Conservation (phyloP, 1,139 yeast species). For the Scheffersomyces parashehatae region DNA sequence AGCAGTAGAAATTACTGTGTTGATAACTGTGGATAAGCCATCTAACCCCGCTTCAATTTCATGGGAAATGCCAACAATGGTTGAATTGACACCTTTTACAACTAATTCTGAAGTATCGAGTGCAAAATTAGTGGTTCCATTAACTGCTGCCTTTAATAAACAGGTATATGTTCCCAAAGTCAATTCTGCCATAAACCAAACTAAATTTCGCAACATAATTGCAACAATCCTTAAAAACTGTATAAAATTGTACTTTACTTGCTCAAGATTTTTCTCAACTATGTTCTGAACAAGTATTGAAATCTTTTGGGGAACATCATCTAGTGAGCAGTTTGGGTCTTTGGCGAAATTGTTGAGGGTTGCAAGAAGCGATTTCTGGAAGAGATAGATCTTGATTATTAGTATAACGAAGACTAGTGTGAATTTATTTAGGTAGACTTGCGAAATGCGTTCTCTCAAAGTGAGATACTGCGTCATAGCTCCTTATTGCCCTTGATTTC, state of each 20-base stretch:
- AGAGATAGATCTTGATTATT: conserved; percentile 50
- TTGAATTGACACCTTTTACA: conserved; percentile 58
- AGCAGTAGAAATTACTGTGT: conserved; percentile 43
- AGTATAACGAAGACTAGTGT: conserved; percentile 48
- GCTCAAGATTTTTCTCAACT: conserved; percentile 15
- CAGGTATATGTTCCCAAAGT: conserved; percentile 87
- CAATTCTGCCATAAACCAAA: conserved; percentile 67
- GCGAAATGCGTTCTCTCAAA: conserved; percentile 51
- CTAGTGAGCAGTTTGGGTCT: conserved; percentile 38
- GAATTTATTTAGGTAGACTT: conserved; percentile 59
- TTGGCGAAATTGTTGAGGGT: conserved; percentile 36
- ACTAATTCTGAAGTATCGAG: conserved; percentile 69
- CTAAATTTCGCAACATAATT: conserved; percentile 57
- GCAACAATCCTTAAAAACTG: conserved; percentile 33
- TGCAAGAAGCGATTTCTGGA: conserved; percentile 41
- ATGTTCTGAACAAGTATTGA: conserved; percentile 51
- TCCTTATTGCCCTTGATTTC: no score
- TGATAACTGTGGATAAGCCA: conserved; percentile 53
- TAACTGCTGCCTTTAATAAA: conserved; percentile 68
- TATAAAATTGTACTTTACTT: conserved; percentile 10
- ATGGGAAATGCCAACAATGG: conserved; percentile 53
- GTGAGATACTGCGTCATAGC: conserved; percentile 21
- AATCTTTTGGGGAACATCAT: conserved; percentile 57
- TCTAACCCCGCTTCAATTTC: conserved; percentile 65
- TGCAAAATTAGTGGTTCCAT: conserved; percentile 73